Evolutionary conservation across 441 rosid genomes (phyloP).

Genomic region (Pelargonium fulgidum): DNA sequence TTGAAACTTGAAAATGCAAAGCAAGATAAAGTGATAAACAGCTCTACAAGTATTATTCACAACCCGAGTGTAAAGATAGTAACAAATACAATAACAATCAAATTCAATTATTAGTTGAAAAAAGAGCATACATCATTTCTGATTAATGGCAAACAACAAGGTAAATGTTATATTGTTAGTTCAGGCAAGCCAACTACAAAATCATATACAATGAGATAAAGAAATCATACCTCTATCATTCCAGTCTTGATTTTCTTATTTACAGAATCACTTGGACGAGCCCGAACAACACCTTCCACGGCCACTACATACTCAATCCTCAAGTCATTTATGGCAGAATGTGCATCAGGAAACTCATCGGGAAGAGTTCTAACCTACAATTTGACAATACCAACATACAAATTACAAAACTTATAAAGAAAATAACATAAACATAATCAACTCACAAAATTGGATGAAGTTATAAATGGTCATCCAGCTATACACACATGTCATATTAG

Average conservation of each 20-base stretch:
- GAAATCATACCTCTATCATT: slow-evolving; percentile 50
- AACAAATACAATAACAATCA: not conserved
- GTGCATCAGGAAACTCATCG: slow-evolving; percentile 75
- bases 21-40: not conserved
- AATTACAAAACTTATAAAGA: not conserved
- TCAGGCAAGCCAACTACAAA: not conserved
- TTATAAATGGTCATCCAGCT: too few species aligned
- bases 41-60: not conserved
- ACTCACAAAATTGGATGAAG: not conserved
- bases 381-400: slow-evolving; percentile 1
- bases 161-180: not conserved
- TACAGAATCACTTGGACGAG: slow-evolving; percentile 66
- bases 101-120: not conserved
- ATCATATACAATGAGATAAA: not conserved
- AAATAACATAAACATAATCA: not conserved
- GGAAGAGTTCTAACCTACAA: slow-evolving; percentile 69
- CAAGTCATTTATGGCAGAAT: slow-evolving; percentile 57
- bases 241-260: slow-evolving; percentile 94
- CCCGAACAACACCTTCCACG: slow-evolving; percentile 69
- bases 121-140: not conserved
- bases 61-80: not conserved
- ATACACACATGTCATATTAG: too few species aligned
- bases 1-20: not conserved
- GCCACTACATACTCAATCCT: slow-evolving; percentile 80
- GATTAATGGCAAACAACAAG: not conserved